Evolutionary conservation across 2,329 filamentous ascomycete species (phyloP), one percentile per base, ranked within the genome.

Genomic region (Fusarium guadeloupense): DNA sequence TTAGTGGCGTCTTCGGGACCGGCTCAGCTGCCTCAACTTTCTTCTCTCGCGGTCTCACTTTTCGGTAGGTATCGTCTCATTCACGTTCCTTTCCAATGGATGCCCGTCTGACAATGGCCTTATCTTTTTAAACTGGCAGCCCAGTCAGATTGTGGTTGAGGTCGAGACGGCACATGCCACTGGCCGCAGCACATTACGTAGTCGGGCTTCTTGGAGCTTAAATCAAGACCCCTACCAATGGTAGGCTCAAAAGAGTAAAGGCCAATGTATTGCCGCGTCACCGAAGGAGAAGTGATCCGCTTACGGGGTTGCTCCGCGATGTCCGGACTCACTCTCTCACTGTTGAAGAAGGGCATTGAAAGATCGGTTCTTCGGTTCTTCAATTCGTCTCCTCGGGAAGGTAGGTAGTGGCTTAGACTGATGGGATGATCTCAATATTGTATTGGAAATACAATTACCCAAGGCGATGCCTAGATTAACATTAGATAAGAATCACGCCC

Each of bases 261-360:
- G 10, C 19, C 19, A 28, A 20, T 23, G 46, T 58, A 54, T 10
- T 41, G 59, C 59, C 59, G 59, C 59, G 59, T 62, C 59, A 62
- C 59, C 59, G 42, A 62, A 26, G 9, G n/a, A 62, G 42, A 50
- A 61, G 52, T 33, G 33, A 47, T 35, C 54, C 48, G 28, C 38
- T 31, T 46, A 59, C 38, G 54, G 56, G 48, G 54, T 21, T 39
- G 41, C 37, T 59, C 56, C 56, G 56, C 28, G 54, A 39, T 28
- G 54, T 59, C 54, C 56, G 54, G 55, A 8, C 9, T 4, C 9
- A 23, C 39, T 26, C 40, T 19, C 14, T 26, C 31, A 39, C 25
- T 30, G 28, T 16, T 23, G 19, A 34, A 30, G 14, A 31, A 13
- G 43, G 39, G 28, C 31, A 38, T 34, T 34, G 21, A 45, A 40